phyloP scores from a whole-genome alignment of 495 filamentous ascomycete genomes.

The Aspergillus conjunctus region DNA sequence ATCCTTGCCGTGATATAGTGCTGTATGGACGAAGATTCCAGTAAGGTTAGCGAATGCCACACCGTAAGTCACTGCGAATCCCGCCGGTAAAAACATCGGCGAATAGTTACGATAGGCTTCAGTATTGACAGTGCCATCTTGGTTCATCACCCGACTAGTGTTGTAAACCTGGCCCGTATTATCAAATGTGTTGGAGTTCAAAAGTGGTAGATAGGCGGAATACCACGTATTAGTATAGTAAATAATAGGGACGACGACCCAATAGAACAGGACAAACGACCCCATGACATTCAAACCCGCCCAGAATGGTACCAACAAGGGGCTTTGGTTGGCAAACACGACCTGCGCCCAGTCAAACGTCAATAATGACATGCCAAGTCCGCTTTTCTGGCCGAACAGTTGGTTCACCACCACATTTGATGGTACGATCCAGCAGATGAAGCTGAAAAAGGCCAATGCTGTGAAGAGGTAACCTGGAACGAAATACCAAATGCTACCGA shows the following conservation, averaged over 20 bases:
- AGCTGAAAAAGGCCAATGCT: constrained; percentile 85
- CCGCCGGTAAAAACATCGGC: constrained; percentile 50
- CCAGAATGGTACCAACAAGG: constrained; percentile 87
- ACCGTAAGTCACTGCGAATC: constrained; percentile 60
- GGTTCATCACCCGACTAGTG: constrained; percentile 45
- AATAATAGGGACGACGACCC: constrained; percentile 77
- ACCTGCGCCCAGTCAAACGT: constrained; percentile 96
- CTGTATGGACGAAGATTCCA: constrained; percentile 65
- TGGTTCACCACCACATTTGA: constrained; percentile 68
- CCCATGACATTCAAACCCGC: constrained; percentile 86
- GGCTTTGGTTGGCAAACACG: constrained; percentile 81
- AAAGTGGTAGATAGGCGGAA: constrained; percentile 50
- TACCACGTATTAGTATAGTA: constrained; percentile 73
- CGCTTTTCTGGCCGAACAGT: constrained; percentile 65
- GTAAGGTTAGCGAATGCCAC: constrained; percentile 71
- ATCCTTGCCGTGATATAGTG: constrained; percentile 64
- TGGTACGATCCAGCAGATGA: constrained; percentile 89
- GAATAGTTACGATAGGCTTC: constrained; percentile 48
- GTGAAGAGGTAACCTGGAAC: constrained; percentile 83
- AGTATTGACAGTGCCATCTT: constrained; percentile 42
- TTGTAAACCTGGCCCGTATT: constrained; percentile 47
- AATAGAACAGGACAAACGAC: constrained; percentile 84
- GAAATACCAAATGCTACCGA: constrained; percentile 76
- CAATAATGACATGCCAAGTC: constrained; percentile 77
- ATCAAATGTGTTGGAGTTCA: constrained; percentile 52